These are phyloP conservation scores for Spathaspora arborariae DNA, from an alignment of 805 yeast genomes.

Conservation along the genomic window DNA sequence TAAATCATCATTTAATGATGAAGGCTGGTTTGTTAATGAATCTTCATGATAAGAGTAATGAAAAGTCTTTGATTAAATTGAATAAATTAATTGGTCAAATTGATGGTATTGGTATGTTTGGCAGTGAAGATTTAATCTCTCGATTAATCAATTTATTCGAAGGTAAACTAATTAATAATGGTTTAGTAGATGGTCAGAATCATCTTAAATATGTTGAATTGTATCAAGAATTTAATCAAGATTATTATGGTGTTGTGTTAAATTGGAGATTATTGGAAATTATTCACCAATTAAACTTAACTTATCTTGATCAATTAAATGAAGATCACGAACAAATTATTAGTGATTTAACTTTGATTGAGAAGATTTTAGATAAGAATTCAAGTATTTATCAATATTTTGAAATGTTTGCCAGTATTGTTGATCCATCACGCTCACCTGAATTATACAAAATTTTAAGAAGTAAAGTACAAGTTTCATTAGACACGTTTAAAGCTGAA, in stretches of 20 bases:
- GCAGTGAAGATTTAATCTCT: slow-evolving; percentile 19
- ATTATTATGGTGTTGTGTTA: slow-evolving; percentile 25
- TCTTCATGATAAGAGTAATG: slow-evolving; percentile 27
- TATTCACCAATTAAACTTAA: slow-evolving; percentile 26
- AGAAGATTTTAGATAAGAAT: slow-evolving; percentile 7
- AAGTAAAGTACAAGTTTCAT: slow-evolving; percentile 14
- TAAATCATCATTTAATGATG: slow-evolving; percentile 22
- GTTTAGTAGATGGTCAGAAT: slow-evolving; percentile 25
- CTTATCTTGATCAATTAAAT: slow-evolving; percentile 19
- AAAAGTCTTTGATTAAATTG: slow-evolving; percentile 18
- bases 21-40: slow-evolving; percentile 24
- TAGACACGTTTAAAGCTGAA: slow-evolving; percentile 18
- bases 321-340: slow-evolving; percentile 11
- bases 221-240: slow-evolving; percentile 12
- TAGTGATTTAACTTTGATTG: slow-evolving; percentile 11
- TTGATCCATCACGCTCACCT: slow-evolving; percentile 12
- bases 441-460: slow-evolving; percentile 15
- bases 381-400: slow-evolving; percentile 15
- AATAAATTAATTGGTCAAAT: slow-evolving; percentile 23
- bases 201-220: slow-evolving; percentile 28
- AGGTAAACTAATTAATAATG: slow-evolving; percentile 20
- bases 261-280: slow-evolving; percentile 37
- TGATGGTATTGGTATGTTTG: slow-evolving; percentile 30
- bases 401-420: slow-evolving; percentile 19
- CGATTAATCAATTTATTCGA: slow-evolving; percentile 26